Evolutionary conservation across 345 rosid species (phyloP).

Genomic region (Euphorbia peplus): DNA sequence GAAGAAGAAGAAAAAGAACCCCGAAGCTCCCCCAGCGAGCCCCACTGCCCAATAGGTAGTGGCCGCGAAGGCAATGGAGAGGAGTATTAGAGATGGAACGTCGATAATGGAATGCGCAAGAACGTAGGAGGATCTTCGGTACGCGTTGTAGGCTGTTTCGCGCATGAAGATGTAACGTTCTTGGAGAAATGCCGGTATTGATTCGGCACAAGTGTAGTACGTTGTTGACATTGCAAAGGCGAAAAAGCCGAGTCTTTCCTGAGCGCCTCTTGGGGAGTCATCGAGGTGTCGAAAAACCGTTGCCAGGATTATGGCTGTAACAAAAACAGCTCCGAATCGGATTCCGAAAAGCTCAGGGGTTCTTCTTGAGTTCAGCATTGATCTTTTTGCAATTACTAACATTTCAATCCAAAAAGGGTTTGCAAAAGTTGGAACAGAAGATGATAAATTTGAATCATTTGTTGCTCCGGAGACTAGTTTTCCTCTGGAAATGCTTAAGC

Average conservation of each 20-base stretch:
- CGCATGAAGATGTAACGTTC: constrained; percentile 36
- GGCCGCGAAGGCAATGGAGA: constrained; percentile 65
- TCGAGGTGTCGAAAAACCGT: constrained; percentile 28
- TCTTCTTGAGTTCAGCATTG: constrained; percentile 23
- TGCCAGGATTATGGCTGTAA: constrained; percentile 24
- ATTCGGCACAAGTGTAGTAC: constrained; percentile 33
- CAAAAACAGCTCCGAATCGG: constrained; percentile 25
- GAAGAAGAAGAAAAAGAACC: constrained; percentile 73
- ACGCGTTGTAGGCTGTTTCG: constrained; percentile 44
- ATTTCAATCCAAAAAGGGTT: constrained; percentile 34
- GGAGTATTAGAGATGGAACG: constrained; percentile 60
- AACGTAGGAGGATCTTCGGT: constrained; percentile 84
- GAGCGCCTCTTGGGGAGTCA: constrained; percentile 31
- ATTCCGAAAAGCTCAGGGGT: constrained; percentile 30
- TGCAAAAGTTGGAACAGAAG: constrained; percentile 26
- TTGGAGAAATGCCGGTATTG: constrained; percentile 29
- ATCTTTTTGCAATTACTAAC: constrained; percentile 26
- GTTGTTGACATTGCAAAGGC: constrained; percentile 35
- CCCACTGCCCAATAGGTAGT: constrained; percentile 79
- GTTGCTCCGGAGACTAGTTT: constrained; percentile 26
- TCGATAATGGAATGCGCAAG: constrained; percentile 72
- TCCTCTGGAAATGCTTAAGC: constrained; percentile 25
- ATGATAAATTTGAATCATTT: constrained; percentile 19
- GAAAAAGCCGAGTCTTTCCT: constrained; percentile 28
- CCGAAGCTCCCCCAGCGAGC: constrained; percentile 62